Percentiles rank a stretch among this genome's conserved stretches.
Evolutionary conservation across 306 rosid species (phyloP).

Genomic region (Vachellia pachyceras): DNA sequence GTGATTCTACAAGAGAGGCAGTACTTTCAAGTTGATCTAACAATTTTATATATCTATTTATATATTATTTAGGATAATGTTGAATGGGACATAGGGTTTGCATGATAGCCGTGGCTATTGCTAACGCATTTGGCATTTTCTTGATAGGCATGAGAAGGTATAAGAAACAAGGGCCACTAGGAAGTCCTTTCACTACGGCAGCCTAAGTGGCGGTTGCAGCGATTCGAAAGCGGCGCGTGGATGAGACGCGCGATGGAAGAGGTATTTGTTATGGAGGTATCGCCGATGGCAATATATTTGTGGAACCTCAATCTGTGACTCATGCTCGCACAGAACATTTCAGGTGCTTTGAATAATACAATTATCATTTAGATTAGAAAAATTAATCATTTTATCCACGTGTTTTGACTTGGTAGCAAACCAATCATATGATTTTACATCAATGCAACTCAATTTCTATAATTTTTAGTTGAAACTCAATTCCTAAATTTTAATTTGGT

Average conservation of each 20-base stretch:
- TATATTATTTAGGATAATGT: too few species aligned
- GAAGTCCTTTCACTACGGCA: not conserved
- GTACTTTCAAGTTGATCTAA: too few species aligned
- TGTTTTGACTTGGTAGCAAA: too few species aligned
- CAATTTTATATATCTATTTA: too few species aligned
- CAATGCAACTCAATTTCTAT: too few species aligned
- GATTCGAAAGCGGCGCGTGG: not conserved
- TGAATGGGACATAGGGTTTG: too few species aligned
- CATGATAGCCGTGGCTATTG: not conserved
- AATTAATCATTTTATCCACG: too few species aligned
- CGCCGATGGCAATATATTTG: not conserved
- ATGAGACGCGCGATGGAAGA: not conserved
- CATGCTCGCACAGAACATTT: not conserved
- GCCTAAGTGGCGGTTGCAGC: not conserved
- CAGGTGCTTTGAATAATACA: not conserved
- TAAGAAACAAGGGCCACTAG: not conserved
- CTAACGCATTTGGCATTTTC: not conserved
- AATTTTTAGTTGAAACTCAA: too few species aligned
- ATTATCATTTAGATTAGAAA: too few species aligned
- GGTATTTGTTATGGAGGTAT: not conserved
- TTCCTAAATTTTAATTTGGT: too few species aligned
- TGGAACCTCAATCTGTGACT: not conserved
- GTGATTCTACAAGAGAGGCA: too few species aligned
- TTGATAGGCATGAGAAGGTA: not conserved
- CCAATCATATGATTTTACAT: too few species aligned